Evolutionary conservation across 306 rosid genomes (phyloP).

Genomic region (Cicer chorassanicum): DNA sequence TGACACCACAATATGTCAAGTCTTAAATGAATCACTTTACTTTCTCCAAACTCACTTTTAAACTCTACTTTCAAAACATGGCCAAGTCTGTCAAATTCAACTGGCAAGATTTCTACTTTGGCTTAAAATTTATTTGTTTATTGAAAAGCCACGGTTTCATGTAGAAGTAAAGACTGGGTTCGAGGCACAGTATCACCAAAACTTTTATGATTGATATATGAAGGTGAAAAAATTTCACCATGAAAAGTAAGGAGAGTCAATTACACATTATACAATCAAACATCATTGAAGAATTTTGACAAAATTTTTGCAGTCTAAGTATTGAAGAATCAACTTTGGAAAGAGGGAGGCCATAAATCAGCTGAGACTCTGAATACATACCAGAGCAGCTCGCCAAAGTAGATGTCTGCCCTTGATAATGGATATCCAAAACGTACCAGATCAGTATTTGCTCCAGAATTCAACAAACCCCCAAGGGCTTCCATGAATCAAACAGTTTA

Average conservation of each 20-base stretch:
- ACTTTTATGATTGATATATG: conserved; percentile 39
- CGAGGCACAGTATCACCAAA: conserved; percentile 38
- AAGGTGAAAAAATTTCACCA: conserved; percentile 51
- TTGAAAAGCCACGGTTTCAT: not conserved
- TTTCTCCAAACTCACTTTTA: not conserved
- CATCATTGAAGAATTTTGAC: conserved; percentile 49
- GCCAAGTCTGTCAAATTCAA: not conserved
- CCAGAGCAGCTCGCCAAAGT: conserved; percentile 30
- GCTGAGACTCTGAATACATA: conserved; percentile 34
- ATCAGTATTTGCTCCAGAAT: conserved; percentile 25
- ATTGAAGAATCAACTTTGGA: conserved; percentile 50
- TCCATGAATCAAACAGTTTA: conserved; percentile 44
- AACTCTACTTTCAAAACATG: not conserved
- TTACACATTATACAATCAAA: conserved; percentile 61
- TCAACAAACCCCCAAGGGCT: conserved; percentile 21
- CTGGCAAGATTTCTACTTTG: not conserved
- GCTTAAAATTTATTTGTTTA: not conserved
- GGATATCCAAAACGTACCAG: conserved; percentile 31
- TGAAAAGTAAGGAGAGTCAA: conserved; percentile 46
- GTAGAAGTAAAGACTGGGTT: conserved; percentile 5
- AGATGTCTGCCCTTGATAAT: conserved; percentile 29
- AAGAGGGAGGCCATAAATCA: conserved; percentile 40
- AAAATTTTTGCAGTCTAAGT: conserved; percentile 46
- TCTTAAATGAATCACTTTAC: not conserved
- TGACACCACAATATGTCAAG: not conserved